phyloP scores from a whole-genome alignment of 345 rosid species.

The Hypericum perforatum region DNA sequence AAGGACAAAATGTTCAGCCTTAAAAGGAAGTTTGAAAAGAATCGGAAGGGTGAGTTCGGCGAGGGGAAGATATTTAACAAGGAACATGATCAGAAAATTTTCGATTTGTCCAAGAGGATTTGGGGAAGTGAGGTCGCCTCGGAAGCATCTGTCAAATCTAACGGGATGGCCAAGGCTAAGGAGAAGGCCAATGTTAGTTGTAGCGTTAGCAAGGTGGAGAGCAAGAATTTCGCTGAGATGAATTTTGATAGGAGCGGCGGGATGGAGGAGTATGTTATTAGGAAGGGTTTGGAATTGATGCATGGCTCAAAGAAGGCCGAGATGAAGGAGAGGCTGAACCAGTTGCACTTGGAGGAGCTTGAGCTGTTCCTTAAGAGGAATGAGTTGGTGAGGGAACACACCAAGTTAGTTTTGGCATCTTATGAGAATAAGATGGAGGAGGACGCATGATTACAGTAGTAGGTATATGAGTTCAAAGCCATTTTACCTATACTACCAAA shows the following conservation, averaged over 20 bases:
- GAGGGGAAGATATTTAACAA: conserved; percentile 18
- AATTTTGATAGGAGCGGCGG: neutral
- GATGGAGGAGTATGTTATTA: neutral
- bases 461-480: too few relatives aligned
- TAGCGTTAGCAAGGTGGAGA: conserved; percentile 7
- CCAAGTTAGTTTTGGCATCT: conserved; percentile 9
- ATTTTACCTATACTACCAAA: too few relatives aligned
- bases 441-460: too few relatives aligned
- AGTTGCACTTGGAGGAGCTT: conserved; percentile 12
- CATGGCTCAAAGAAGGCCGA: too few relatives aligned
- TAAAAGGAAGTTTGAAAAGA: conserved; percentile 27
- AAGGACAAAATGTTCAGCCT: conserved; percentile 38
- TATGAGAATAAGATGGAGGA: too few relatives aligned
- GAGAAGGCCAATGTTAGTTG: neutral
- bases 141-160: neutral
- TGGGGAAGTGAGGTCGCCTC: conserved; percentile 20
- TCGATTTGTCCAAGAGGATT: conserved; percentile 20
- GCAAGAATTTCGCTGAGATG: neutral
- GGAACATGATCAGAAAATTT: conserved; percentile 28
- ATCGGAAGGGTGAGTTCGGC: conserved; percentile 21
- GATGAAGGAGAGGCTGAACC: conserved; percentile 4
- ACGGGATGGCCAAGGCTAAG: neutral
- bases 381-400: conserved; percentile 18
- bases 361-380: conserved; percentile 15
- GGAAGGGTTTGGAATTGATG: neutral